Evolutionary conservation across 371 early-diverging fungal genomes (phyloP).

Genomic region (Mucor lusitanicus): DNA sequence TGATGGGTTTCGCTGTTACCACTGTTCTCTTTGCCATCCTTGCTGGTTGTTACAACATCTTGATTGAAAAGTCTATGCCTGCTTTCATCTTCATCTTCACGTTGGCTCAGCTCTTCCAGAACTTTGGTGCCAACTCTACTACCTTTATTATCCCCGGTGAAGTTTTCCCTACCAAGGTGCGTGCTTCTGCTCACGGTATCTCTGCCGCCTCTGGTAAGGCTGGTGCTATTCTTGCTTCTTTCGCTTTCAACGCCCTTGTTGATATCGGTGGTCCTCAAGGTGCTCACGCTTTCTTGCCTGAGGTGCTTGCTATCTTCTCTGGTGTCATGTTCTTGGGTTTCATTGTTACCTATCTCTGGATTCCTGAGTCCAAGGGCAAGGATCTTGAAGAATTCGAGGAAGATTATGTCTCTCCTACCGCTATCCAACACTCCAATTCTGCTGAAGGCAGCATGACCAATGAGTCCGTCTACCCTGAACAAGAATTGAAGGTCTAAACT

Average conservation of each 20-base stretch:
- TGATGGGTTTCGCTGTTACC: conserved; percentile 58
- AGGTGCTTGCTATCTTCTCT: conserved; percentile 71
- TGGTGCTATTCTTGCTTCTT: conserved; percentile 79
- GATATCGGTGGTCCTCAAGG: conserved; percentile 51
- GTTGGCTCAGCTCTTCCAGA: conserved; percentile 82
- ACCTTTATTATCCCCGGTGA: conserved; percentile 87
- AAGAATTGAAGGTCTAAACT: conserved; percentile 13
- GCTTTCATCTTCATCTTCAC: conserved; percentile 74
- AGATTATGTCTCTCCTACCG: conserved; percentile 8
- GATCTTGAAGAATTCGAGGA: conserved; percentile 37
- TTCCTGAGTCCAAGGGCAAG: conserved; percentile 46
- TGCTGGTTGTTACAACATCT: conserved; percentile 42
- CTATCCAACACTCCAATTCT: not conserved
- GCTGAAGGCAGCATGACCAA: not conserved
- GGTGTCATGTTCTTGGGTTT: conserved; percentile 73
- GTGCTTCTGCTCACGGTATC: conserved; percentile 85
- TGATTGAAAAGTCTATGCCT: conserved; percentile 46
- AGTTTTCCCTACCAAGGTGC: conserved; percentile 83
- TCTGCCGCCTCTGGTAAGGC: conserved; percentile 86
- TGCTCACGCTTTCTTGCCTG: conserved; percentile 63
- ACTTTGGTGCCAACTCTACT: conserved; percentile 83
- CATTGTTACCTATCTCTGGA: conserved; percentile 50
- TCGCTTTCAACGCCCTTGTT: conserved; percentile 70
- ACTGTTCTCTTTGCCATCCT: conserved; percentile 44
- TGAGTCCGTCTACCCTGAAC: conserved; percentile 5